Conservation (phyloP, 306 rosid species). For the Pyrus betulifolia region DNA sequence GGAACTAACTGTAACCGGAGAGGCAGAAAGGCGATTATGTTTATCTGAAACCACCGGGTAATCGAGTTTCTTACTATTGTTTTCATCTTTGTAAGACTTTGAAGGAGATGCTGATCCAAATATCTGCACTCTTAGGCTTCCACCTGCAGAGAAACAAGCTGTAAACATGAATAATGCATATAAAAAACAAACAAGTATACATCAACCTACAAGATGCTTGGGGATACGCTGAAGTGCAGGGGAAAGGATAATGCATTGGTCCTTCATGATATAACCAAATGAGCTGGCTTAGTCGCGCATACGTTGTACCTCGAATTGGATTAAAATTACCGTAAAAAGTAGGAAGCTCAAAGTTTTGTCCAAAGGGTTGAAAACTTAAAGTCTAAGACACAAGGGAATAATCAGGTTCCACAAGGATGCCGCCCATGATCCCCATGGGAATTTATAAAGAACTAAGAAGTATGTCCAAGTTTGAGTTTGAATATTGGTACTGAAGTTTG, state of each 20-base stretch:
- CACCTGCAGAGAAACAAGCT: conserved; percentile 31
- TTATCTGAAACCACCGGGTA: conserved; percentile 15
- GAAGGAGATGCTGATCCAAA: conserved; percentile 31
- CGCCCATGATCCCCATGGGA: too few species aligned
- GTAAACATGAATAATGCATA: neutral
- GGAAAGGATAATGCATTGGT: neutral
- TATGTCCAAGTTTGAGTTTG: too few species aligned
- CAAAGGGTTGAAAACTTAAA: too few species aligned
- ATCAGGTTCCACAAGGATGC: too few species aligned
- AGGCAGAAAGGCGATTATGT: conserved; percentile 23
- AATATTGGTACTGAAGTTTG: too few species aligned
- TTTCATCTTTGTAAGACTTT: conserved; percentile 21
- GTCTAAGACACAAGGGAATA: too few species aligned
- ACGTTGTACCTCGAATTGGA: too few species aligned
- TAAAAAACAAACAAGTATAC: neutral
- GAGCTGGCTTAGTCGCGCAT: too few species aligned
- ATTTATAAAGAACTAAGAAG: too few species aligned
- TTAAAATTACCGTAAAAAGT: too few species aligned
- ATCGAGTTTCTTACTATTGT: conserved; percentile 23
- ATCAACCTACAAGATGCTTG: neutral
- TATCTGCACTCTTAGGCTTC: conserved; percentile 66
- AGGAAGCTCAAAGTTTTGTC: too few species aligned
- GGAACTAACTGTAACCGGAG: conserved; percentile 28
- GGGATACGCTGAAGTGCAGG: neutral
- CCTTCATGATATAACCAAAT: too few species aligned